phyloP scores from a whole-genome alignment of 805 yeast genomes.

The Cyberlindnera meyerae region DNA sequence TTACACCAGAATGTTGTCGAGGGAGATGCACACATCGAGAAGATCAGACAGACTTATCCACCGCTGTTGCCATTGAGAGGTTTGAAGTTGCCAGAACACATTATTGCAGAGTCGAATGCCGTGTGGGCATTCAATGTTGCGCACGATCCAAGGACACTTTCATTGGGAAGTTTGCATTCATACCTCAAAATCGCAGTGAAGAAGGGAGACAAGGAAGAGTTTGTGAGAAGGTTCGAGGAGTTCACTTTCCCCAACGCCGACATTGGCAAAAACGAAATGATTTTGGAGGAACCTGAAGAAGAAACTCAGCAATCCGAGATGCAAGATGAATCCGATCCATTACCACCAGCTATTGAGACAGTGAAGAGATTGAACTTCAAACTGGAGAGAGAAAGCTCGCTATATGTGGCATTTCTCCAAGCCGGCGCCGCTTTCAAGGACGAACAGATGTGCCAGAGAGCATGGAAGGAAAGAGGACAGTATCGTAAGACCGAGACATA shows the following conservation, averaged over 20 bases:
- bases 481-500: constrained; percentile 56
- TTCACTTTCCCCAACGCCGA: constrained; percentile 31
- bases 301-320: neutral
- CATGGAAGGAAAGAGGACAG: constrained; percentile 78
- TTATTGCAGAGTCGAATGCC: constrained; percentile 75
- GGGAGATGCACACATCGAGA: constrained; percentile 13
- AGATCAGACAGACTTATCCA: constrained; percentile 30
- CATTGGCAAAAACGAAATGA: constrained; percentile 3
- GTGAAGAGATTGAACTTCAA: constrained; percentile 8
- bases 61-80: constrained; percentile 67
- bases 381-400: constrained; percentile 18
- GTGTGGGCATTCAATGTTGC: constrained; percentile 55
- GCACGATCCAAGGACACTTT: constrained; percentile 39
- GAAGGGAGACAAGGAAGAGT: constrained; percentile 33
- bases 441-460: constrained; percentile 51
- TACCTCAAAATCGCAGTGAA: constrained; percentile 45
- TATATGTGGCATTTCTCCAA: constrained; percentile 20
- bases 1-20: constrained; percentile 18
- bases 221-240: constrained; percentile 31
- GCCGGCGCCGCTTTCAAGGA: constrained; percentile 60
- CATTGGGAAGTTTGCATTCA: constrained; percentile 40
- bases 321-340: neutral
- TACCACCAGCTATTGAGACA: constrained; percentile 13
- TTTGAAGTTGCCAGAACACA: constrained; percentile 35
- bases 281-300: constrained; percentile 17